phyloP scores from a whole-genome alignment of 129 eudicot genomes.

The Apium graveolens region DNA sequence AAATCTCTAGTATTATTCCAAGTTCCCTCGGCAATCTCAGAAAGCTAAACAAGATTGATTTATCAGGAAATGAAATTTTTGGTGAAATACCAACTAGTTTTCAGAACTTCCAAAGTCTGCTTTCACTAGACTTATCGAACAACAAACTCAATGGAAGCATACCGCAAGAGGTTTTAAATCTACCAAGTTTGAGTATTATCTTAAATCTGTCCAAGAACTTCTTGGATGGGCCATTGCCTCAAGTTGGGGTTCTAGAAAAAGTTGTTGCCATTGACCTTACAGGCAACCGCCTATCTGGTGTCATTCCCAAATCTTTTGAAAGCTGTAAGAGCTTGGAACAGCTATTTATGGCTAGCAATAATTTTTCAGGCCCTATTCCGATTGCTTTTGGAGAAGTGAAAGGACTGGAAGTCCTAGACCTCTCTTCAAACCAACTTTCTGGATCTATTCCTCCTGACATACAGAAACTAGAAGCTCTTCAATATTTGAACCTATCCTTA shows the following conservation, averaged over 20 bases:
- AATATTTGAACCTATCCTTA: conserved; percentile 48
- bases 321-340: conserved; percentile 51
- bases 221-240: conserved; percentile 43
- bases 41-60: conserved; percentile 28
- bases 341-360: conserved; percentile 29
- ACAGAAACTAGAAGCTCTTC: conserved; percentile 31
- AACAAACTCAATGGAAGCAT: conserved; percentile 51
- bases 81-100: conserved; percentile 49
- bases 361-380: conserved; percentile 43
- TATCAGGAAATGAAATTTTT: conserved; percentile 38
- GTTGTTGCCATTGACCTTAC: conserved; percentile 44
- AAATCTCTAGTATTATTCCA: conserved; percentile 37
- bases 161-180: conserved; percentile 33
- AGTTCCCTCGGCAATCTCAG: conserved; percentile 42
- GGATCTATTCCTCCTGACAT: conserved; percentile 45
- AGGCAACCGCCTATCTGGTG: conserved; percentile 33
- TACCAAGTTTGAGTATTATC: conserved; percentile 34
- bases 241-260: conserved; percentile 30
- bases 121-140: conserved; percentile 42
- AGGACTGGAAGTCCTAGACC: conserved; percentile 53
- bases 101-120: conserved; percentile 22
- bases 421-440: conserved; percentile 57
- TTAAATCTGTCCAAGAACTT: conserved; percentile 50
- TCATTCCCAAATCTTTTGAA: conserved; percentile 38
- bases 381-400: conserved; percentile 28